phyloP scores from a whole-genome alignment of 1,284 basidiomycete genomes.

The Malassezia furfur region DNA sequence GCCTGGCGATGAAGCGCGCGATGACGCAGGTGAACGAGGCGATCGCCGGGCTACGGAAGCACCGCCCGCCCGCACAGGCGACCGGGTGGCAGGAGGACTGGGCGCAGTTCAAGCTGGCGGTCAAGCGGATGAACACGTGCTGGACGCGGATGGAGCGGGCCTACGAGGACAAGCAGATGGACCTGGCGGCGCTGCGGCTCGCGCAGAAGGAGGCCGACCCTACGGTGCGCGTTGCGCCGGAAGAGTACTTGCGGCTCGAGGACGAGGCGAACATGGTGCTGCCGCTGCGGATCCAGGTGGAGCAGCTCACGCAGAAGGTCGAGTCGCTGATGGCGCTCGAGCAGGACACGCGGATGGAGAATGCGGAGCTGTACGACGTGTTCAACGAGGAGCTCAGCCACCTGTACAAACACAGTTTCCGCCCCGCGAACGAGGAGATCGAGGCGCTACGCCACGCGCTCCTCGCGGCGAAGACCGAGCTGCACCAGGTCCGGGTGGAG shows the following conservation, averaged over 20 bases:
- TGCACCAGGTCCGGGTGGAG: constrained; percentile 23
- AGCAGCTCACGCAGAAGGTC: constrained; percentile 29
- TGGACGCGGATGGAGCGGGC: constrained; percentile 15
- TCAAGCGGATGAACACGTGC: constrained; percentile 10
- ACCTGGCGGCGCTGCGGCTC: constrained; percentile 13
- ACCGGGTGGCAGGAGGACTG: constrained; percentile 8
- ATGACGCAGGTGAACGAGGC: constrained; percentile 6
- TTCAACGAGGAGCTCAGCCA: constrained; percentile 46
- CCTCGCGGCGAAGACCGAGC: constrained; percentile 24
- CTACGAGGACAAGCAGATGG: constrained; percentile 18
- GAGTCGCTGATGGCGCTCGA: constrained; percentile 37
- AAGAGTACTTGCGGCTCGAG: constrained; percentile 7
- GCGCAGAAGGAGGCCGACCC: constrained; percentile 10
- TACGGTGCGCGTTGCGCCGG: constrained; percentile 4
- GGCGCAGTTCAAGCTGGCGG: constrained; percentile 12
- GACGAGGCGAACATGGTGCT: constrained; percentile 13
- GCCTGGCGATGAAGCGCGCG: constrained; percentile 4
- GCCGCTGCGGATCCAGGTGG: constrained; percentile 20
- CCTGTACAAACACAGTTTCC: constrained; percentile 39
- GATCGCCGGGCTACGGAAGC: constrained; percentile 4
- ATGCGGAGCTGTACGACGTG: constrained; percentile 42
- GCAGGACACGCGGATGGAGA: constrained; percentile 39
- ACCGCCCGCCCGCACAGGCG: background rate
- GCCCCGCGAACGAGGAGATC: constrained; percentile 32
- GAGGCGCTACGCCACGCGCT: constrained; percentile 25